Conservation (phyloP, 495 filamentous ascomycete genomes). For the Aspergillus bertholletiae region DNA sequence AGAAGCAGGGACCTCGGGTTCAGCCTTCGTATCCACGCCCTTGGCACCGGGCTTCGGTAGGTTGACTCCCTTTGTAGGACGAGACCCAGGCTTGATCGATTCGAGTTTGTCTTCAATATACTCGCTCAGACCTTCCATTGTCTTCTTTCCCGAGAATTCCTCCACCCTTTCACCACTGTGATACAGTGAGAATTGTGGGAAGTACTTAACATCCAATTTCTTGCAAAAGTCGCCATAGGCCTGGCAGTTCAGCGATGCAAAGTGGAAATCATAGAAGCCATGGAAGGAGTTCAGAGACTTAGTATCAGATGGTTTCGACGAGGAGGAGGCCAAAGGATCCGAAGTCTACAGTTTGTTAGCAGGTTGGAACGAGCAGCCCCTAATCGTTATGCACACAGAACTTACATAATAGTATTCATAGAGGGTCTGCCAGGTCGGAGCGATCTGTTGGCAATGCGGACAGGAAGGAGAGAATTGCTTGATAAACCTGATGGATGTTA, state of each 20-base stretch:
- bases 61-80: slow-evolving; percentile 59
- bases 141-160: slow-evolving; percentile 54
- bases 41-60: slow-evolving; percentile 57
- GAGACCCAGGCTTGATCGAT: slow-evolving; percentile 70
- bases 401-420: slow-evolving; percentile 88
- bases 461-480: slow-evolving; percentile 78
- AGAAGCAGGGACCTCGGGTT: slow-evolving; percentile 40
- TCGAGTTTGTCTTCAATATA: slow-evolving; percentile 79
- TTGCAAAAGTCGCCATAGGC: slow-evolving; percentile 72
- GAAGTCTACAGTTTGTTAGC: slow-evolving; percentile 57
- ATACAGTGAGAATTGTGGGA: slow-evolving; percentile 74
- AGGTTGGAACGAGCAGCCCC: background rate
- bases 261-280: slow-evolving; percentile 84
- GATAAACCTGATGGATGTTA: slow-evolving; percentile 55
- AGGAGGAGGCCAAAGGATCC: slow-evolving; percentile 54
- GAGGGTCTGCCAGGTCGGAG: slow-evolving; percentile 85
- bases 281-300: slow-evolving; percentile 60
- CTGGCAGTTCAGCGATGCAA: slow-evolving; percentile 79
- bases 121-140: slow-evolving; percentile 56
- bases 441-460: slow-evolving; percentile 73
- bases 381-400: background rate
- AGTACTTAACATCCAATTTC: slow-evolving; percentile 59
- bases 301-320: slow-evolving; percentile 38
- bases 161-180: slow-evolving; percentile 72
- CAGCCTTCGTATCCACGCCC: slow-evolving; percentile 42